Evolutionary conservation across 768 basidiomycete species (phyloP).

Genomic region (Tulasnella calospora): DNA sequence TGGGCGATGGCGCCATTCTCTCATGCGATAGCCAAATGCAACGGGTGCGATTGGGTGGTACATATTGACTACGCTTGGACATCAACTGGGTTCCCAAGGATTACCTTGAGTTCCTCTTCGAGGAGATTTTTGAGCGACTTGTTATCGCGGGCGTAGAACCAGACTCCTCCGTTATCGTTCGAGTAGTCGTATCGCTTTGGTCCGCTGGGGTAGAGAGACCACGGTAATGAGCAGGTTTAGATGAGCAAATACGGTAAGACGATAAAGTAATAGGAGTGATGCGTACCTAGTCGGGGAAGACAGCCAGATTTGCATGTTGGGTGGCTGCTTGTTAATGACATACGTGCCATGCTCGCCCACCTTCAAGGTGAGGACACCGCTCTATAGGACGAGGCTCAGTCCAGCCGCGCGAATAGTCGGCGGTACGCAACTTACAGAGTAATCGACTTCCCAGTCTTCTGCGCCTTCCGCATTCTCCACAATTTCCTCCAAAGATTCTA

Average conservation of each 20-base stretch:
- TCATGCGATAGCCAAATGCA: neutral
- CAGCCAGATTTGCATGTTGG: conserved; percentile 96
- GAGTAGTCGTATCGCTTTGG: conserved; percentile 86
- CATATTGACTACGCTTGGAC: conserved; percentile 18
- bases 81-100: conserved; percentile 38
- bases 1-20: conserved; percentile 1
- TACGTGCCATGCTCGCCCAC: conserved; percentile 77
- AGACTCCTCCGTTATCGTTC: conserved; percentile 46
- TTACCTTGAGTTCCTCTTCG: conserved; percentile 58
- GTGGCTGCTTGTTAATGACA: conserved; percentile 95
- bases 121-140: conserved; percentile 56
- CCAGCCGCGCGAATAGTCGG: neutral
- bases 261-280: neutral
- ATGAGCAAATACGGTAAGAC: neutral
- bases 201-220: conserved; percentile 48
- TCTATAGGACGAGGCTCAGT: conserved; percentile 44
- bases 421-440: conserved; percentile 54
- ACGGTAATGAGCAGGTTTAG: neutral
- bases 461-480: conserved; percentile 55
- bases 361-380: conserved; percentile 82
- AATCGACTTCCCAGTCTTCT: conserved; percentile 74
- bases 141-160: conserved; percentile 74
- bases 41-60: neutral
- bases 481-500: conserved; percentile 68
- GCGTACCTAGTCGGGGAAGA: conserved; percentile 77